Evolutionary conservation across 2,329 filamentous ascomycete genomes (phyloP), one percentile per base, ranked within the genome.

Genomic region (Hirsutella minnesotensis): DNA sequence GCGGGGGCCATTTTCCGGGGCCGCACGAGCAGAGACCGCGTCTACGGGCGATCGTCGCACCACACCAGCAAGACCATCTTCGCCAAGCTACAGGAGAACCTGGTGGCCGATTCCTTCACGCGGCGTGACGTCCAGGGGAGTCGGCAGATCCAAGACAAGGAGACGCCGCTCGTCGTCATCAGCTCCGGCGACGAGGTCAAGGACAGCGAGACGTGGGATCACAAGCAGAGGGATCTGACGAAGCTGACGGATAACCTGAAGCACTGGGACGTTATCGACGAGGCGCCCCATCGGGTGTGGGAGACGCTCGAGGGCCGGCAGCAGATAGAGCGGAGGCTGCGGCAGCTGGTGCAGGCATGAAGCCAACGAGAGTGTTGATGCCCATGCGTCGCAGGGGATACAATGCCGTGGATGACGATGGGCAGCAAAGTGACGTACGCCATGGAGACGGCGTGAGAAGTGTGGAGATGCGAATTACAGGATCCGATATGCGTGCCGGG

Each of bases 271-370:
- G 76, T 95, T 41, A 86, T 95, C 10, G 77, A 84, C 44, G 76
- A 81, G 48, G 88, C 89, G 3, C 85, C 88, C 5, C 86, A 94
- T 59, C 76, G 89, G 58, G 82, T 96, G 0, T 98, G 92, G 92
- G 67, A 67, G 52, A 86, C 81, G 3, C 60, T 71, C 2, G 75
- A 88, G 39, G 90, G 90, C 1, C 72, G 86, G 43, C 64, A 77
- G 41, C 63, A 79, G 38, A 81, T 96, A 61, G 89, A 94, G 67
- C 84, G 83, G 69, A 77, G 86, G 52, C 63, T 96, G 53, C 73
- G 67, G 48, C 69, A 88, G 57, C 58, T 95, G 48, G 75, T 90
- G 22, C 48, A 57, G 40, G 53, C 49, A 43, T 56, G 49, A 54
- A 38, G 15, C n/a, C 33, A 16, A 18, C 13, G 33, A 12, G 15